Conservation (phyloP, 495 filamentous ascomycete species). For the Talaromyces nanjingensis region DNA sequence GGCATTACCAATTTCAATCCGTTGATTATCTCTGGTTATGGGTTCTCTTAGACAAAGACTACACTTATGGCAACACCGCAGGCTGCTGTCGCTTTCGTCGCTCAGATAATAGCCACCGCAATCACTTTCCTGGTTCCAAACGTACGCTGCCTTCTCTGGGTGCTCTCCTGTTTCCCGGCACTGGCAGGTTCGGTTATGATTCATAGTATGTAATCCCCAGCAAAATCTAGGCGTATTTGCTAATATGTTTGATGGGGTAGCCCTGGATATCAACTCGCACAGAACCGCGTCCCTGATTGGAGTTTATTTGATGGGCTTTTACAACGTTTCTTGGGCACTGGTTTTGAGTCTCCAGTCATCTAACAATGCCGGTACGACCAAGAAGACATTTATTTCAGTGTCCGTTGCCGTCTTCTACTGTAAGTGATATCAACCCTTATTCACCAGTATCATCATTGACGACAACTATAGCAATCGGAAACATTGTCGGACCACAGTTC, state of each 20-base stretch:
- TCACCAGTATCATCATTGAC: not conserved
- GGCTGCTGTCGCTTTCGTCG: not conserved
- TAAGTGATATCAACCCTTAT: not conserved
- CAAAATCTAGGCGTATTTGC: not conserved
- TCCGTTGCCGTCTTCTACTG: constrained; percentile 2
- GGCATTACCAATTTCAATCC: constrained; percentile 5
- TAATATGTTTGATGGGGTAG: not conserved
- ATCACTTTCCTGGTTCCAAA: not conserved
- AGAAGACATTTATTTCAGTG: constrained; percentile 36
- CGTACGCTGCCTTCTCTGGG: not conserved
- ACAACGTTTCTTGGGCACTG: constrained; percentile 52
- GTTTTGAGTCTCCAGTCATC: constrained; percentile 46
- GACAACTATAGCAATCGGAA: not conserved
- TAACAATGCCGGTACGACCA: constrained; percentile 50
- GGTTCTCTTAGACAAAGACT: not conserved
- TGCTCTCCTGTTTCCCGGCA: not conserved
- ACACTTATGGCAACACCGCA: constrained; percentile 4
- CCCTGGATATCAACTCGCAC: not conserved
- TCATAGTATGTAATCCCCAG: not conserved
- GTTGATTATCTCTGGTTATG: not conserved
- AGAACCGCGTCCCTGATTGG: not conserved
- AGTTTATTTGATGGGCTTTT: constrained; percentile 26
- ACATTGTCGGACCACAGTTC: constrained; percentile 6
- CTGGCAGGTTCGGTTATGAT: not conserved
- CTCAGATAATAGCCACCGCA: not conserved